Base-by-base conservation (phyloP, 2,329 filamentous ascomycete genomes). In the Gyromitra esculenta region DNA sequence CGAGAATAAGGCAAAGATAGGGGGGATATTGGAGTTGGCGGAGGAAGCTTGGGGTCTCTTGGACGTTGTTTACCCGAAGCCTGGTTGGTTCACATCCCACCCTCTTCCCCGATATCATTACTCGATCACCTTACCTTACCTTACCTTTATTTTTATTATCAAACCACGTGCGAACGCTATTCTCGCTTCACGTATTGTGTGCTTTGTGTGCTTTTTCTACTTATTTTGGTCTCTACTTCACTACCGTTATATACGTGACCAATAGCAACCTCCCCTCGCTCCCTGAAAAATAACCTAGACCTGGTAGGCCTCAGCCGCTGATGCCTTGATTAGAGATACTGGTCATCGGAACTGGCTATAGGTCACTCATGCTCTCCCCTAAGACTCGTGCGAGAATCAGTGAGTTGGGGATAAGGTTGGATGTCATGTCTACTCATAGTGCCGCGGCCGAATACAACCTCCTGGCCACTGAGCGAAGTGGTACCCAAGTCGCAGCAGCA, bases 381-480 rank as follows among this genome's bases (percentile, higher is more conserved):
- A 87, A 89, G 80, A 92, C 93, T 56, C 90, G 91, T 80, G 87
- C 87, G 75, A 87, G 90, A 80, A 89, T 99, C 73, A 91, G 91
- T 77, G 87, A 88, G 39, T 84, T 98, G 54, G 96, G 96, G 0
- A 92, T 98, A 80, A 87, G 93, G 73, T 87, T 98, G 4, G 96
- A 99, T 82, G 87, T 97, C 2, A 88, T 95, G 82, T 96, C 98
- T 84, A 98, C 96, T 41, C 87, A 93, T 78, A 98, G 98, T 84
- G 96, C 96, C 7, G 93, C 95, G 0, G 91, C 94, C 43, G 94
- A 97, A 83, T 99, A 96, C 84, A 99, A 99, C 82, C 83, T 99
- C 81, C 85, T 99, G 70, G 95, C 94, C n/a, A 98, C 94, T 18
- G 96, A 99, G 85, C 87, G 96, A 66, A 95, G 96, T 0, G 90